These are phyloP conservation scores for Penicillium sp. DNA, from an alignment of 2,329 filamentous ascomycete species.

Conservation along the genomic window DNA sequence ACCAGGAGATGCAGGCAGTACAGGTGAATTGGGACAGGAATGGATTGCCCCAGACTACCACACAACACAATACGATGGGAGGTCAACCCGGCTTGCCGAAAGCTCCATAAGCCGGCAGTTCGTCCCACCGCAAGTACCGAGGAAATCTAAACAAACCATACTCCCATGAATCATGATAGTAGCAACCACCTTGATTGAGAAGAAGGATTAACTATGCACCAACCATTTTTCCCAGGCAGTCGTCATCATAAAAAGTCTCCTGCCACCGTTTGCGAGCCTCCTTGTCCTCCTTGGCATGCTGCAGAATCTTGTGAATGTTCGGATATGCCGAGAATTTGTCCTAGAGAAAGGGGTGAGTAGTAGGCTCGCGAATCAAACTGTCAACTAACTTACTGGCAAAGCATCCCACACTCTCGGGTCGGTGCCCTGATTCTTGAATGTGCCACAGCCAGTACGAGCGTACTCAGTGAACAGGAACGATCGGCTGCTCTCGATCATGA, in stretches of 20 bases:
- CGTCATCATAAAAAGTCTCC: constrained; percentile 30
- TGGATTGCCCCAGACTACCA: too few relatives aligned
- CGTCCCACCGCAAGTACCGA: constrained; percentile 5
- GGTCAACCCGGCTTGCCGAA: too few relatives aligned
- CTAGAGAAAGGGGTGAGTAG: constrained; percentile 10
- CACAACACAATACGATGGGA: too few relatives aligned
- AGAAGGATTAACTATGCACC: background rate
- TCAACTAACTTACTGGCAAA: constrained; percentile 24
- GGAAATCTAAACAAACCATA: too few relatives aligned
- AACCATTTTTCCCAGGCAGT: constrained; percentile 15
- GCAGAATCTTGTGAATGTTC: constrained; percentile 31
- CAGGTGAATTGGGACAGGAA: too few relatives aligned
- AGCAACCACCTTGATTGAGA: too few relatives aligned
- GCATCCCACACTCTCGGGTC: constrained; percentile 34
- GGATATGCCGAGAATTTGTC: constrained; percentile 36
- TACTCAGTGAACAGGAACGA: constrained; percentile 35
- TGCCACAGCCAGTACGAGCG: constrained; percentile 29
- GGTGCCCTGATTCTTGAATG: constrained; percentile 32
- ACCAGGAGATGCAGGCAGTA: too few relatives aligned
- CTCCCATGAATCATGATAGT: too few relatives aligned
- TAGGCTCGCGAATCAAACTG: background rate
- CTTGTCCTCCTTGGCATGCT: constrained; percentile 30
- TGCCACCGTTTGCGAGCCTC: constrained; percentile 22
- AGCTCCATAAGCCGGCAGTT: constrained; percentile 7
- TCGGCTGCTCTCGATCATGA: constrained; percentile 36